Percentiles rank a stretch among this genome's conserved stretches.
phyloP scores from a whole-genome alignment of 257 asterid species.

The Handroanthus guayacan region DNA sequence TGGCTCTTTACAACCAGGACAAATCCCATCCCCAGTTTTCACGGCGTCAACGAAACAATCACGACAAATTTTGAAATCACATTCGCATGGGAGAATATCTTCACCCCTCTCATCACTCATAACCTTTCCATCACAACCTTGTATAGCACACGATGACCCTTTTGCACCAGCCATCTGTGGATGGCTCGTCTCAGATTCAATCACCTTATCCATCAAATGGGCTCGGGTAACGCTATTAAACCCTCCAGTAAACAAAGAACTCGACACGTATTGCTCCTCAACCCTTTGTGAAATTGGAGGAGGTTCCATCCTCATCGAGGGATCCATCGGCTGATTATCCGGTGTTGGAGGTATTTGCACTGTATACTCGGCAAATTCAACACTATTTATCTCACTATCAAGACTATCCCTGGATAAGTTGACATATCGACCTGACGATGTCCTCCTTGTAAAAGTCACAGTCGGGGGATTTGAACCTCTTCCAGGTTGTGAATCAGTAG shows the following conservation, averaged over 20 bases:
- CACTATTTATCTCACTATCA: conserved; percentile 66
- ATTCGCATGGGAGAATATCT: conserved; percentile 80
- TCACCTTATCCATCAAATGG: conserved; percentile 87
- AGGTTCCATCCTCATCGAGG: conserved; percentile 42
- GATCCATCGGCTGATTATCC: conserved; percentile 67
- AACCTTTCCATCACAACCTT: conserved; percentile 76
- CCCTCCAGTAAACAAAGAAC: conserved; percentile 77
- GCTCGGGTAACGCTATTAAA: conserved; percentile 73
- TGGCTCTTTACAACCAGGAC: conserved; percentile 84
- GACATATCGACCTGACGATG: conserved; percentile 65
- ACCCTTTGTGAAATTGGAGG: conserved; percentile 71
- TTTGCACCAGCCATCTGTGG: conserved; percentile 88
- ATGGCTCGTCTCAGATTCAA: conserved; percentile 72
- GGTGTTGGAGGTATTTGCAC: conserved; percentile 79
- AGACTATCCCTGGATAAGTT: conserved; percentile 65
- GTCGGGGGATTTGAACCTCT: conserved; percentile 44
- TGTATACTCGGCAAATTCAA: conserved; percentile 58
- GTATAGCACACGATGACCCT: conserved; percentile 74
- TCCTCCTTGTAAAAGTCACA: conserved; percentile 62
- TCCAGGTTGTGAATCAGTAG: conserved; percentile 43
- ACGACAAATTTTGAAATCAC: conserved; percentile 79
- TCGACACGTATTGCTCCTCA: conserved; percentile 83
- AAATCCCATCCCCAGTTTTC: conserved; percentile 68
- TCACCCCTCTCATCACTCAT: conserved; percentile 80
- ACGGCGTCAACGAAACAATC: conserved; percentile 74